Conservation (phyloP, 2,329 filamentous ascomycete species). For the Boeremia lycopersici region DNA sequence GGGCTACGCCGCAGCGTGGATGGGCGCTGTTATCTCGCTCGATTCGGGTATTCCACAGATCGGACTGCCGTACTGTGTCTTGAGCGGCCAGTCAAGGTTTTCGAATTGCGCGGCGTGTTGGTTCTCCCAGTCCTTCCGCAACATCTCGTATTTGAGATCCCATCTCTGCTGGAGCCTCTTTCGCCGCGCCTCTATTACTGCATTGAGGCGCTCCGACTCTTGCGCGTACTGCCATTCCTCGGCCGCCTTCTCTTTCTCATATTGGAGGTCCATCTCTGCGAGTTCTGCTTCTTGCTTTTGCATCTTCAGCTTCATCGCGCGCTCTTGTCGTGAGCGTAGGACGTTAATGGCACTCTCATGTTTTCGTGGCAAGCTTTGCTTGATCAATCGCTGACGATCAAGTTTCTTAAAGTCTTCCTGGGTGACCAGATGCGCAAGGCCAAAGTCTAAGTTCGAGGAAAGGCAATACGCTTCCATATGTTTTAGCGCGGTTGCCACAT, state of each 20-base stretch:
- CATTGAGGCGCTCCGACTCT: conserved; percentile 44
- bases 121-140: conserved; percentile 44
- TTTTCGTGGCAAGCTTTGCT: conserved; percentile 49
- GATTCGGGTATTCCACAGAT: conserved; percentile 26
- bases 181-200: conserved; percentile 40
- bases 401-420: conserved; percentile 53
- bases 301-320: conserved; percentile 44
- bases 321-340: conserved; percentile 52
- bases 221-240: conserved; percentile 41
- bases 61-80: conserved; percentile 14
- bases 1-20: conserved; percentile 19
- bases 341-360: conserved; percentile 56
- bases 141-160: conserved; percentile 50
- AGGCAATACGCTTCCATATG: conserved; percentile 57
- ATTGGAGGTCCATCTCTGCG: conserved; percentile 40
- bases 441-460: conserved; percentile 37
- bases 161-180: conserved; percentile 43
- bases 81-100: conserved; percentile 40
- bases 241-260: conserved; percentile 42
- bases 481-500: conserved; percentile 53
- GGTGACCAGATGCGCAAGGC: conserved; percentile 47
- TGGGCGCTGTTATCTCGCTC: conserved; percentile 29
- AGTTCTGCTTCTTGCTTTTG: conserved; percentile 51
- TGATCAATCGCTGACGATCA: conserved; percentile 46
- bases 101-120: conserved; percentile 37